phyloP scores from a whole-genome alignment of 2,329 filamentous ascomycete genomes.

The Colletotrichum plurivorum region DNA sequence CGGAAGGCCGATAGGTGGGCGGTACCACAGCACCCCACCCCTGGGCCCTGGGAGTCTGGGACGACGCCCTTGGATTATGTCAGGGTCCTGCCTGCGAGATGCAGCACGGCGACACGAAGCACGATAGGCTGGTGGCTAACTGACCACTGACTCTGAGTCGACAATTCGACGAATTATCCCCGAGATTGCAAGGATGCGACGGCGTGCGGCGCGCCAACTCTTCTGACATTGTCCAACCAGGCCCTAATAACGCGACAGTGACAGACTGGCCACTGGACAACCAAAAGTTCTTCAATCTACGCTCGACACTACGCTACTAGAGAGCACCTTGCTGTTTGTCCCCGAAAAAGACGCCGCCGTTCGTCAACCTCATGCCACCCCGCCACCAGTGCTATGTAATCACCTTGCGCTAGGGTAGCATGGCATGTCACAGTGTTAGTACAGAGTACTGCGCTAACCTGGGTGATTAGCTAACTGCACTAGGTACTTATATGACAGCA shows the following conservation, averaged over 20 bases:
- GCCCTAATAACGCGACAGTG: constrained; percentile 21
- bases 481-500: no score
- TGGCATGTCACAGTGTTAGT: no score
- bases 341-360: constrained; percentile 33
- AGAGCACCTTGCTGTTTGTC: constrained; percentile 4
- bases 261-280: constrained; percentile 10
- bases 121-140: constrained; percentile 5
- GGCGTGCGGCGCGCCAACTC: neutral
- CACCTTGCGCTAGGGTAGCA: neutral
- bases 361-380: neutral
- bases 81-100: constrained; percentile 39
- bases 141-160: constrained; percentile 24
- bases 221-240: neutral
- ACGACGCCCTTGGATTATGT: constrained; percentile 5
- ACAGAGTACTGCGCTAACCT: no score
- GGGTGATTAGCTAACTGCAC: no score
- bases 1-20: constrained; percentile 12
- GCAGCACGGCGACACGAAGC: constrained; percentile 15
- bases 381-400: no score
- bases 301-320: no score
- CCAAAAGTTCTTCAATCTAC: constrained; percentile 17
- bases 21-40: constrained; percentile 5
- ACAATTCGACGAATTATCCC: constrained; percentile 39
- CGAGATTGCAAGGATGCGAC: constrained; percentile 35
- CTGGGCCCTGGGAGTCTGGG: neutral